Percentiles rank a stretch among this genome's conserved stretches.
These are phyloP conservation scores for Globisporangium cylindrosporum DNA, from an alignment of 352 stramenopile species.

Conservation along the genomic window DNA sequence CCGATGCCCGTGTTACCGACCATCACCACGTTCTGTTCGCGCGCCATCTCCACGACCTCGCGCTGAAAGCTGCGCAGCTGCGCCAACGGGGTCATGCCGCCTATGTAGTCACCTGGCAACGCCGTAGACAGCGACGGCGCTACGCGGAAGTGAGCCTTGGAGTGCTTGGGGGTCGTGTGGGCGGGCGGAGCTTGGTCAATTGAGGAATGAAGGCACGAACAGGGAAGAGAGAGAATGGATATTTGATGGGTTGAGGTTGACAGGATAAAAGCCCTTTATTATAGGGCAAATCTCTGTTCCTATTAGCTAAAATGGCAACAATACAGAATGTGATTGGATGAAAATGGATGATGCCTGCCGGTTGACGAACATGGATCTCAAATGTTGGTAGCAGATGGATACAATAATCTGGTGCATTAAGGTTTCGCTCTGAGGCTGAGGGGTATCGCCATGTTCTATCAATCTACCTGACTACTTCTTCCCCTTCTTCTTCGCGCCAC, in stretches of 20 bases:
- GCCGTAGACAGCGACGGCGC: background rate
- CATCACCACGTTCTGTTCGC: conserved; percentile 80
- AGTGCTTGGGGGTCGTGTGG: background rate
- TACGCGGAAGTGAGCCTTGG: background rate
- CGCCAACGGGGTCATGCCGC: conserved; percentile 23
- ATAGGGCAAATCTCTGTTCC: background rate
- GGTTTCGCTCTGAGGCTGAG: background rate
- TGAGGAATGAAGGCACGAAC: background rate
- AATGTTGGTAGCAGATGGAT: too few species aligned
- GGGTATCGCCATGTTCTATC: background rate
- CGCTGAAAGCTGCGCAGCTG: conserved; percentile 67
- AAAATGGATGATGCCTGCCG: background rate
- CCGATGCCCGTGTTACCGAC: conserved; percentile 81
- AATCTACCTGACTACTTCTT: conserved; percentile 24
- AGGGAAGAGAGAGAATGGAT: background rate
- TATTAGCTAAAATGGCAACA: background rate
- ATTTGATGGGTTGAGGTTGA: background rate
- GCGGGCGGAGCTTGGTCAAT: background rate
- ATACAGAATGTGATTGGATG: background rate
- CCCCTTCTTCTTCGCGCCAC: conserved; percentile 21
- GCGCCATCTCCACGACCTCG: conserved; percentile 64
- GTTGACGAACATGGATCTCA: too few species aligned
- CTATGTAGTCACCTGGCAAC: background rate
- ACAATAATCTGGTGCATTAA: background rate
- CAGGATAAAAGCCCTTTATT: background rate